Evolutionary conservation across 352 stramenopile genomes (phyloP).

Genomic region (Globisporangium sylvaticum): DNA sequence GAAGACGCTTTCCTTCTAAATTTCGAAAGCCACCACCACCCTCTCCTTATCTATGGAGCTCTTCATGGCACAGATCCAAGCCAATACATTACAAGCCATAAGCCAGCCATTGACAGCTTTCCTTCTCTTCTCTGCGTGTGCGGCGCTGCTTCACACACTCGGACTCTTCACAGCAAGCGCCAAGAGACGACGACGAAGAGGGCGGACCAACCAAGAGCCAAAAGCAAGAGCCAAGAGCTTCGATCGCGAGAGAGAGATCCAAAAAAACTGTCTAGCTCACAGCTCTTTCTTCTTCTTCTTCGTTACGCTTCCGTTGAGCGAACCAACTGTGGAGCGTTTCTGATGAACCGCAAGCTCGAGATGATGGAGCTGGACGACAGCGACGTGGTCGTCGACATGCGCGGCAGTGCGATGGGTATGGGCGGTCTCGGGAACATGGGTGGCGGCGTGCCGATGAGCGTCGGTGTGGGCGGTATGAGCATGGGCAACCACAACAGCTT

Average conservation of each 20-base stretch:
- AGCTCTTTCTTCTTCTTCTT: background rate
- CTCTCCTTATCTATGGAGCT: conserved; percentile 16
- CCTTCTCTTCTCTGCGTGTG: background rate
- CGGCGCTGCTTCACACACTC: conserved; percentile 4
- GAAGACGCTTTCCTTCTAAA: conserved; percentile 17
- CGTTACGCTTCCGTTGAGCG: conserved; percentile 6
- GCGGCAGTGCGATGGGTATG: conserved; percentile 17
- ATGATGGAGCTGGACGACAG: conserved; percentile 45
- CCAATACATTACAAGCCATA: background rate
- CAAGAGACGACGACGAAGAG: background rate
- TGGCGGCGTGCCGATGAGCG: background rate
- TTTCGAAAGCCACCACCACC: conserved; percentile 18
- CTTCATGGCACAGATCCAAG: background rate
- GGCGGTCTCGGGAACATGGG: conserved; percentile 27
- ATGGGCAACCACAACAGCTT: background rate
- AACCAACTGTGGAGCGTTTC: conserved; percentile 11
- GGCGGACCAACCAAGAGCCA: background rate
- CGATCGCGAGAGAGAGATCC: background rate
- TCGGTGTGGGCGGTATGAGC: background rate
- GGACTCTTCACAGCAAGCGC: background rate
- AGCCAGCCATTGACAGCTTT: background rate
- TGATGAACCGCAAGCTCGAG: conserved; percentile 76
- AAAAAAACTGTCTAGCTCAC: conserved; percentile 7
- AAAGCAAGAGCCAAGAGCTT: background rate
- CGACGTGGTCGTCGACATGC: conserved; percentile 30